Percentiles rank a stretch among this genome's conserved stretches.
These are phyloP conservation scores for Colletotrichum gigasporum DNA, from an alignment of 2,329 filamentous ascomycete species.

Conservation along the genomic window DNA sequence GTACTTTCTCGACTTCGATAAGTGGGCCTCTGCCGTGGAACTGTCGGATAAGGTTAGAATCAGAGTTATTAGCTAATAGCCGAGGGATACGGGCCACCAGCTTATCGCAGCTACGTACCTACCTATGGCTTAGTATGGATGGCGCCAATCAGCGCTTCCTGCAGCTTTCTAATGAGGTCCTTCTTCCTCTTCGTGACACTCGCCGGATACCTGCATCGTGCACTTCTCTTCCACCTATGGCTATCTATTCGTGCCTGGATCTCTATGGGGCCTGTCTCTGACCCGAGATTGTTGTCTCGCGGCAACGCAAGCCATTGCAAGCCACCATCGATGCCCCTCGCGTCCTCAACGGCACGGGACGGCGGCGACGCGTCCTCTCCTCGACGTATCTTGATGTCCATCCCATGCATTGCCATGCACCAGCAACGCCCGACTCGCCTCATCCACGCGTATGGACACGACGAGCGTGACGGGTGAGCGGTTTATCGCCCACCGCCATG, in stretches of 20 bases:
- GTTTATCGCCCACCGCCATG: neutral
- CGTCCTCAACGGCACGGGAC: neutral
- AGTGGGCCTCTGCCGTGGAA: neutral
- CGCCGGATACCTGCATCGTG: neutral
- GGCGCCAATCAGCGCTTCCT: too few relatives aligned
- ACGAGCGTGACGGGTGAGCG: too few relatives aligned
- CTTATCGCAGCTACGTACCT: constrained; percentile 23
- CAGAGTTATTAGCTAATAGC: neutral
- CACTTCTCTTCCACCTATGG: neutral
- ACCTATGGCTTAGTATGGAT: too few relatives aligned
- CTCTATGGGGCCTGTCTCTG: neutral
- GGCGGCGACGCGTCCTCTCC: too few relatives aligned
- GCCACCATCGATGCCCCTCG: neutral
- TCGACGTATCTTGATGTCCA: too few relatives aligned
- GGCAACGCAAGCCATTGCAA: neutral
- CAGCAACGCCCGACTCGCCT: too few relatives aligned
- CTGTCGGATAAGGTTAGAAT: constrained; percentile 7
- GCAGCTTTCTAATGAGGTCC: too few relatives aligned
- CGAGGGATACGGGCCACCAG: constrained; percentile 1
- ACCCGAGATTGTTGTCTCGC: too few relatives aligned
- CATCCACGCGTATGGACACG: too few relatives aligned
- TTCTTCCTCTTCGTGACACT: neutral
- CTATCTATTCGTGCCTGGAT: neutral
- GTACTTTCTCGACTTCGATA: neutral
- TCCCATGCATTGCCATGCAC: too few relatives aligned